Conservation (phyloP, 129 eudicot species). For the Helianthus annuus region HanXRQr2.0-SUNRISE NC_035448.2:26187253-26187752, state of each 20-base stretch:
- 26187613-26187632: not conserved
- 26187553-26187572: not conserved
- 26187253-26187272: no score
- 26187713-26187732: no score
- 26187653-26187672: no score
- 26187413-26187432: conserved; percentile 66
- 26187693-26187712: no score
- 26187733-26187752: conserved; percentile 53
- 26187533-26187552: no score
- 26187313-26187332: no score
- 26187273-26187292: no score
- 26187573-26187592: not conserved
- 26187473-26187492: no score
- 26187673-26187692: no score
- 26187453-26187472: not conserved
- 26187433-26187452: conserved; percentile 49
- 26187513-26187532: no score
- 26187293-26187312: no score
- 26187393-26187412: conserved; percentile 48
- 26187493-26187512: no score
- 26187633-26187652: not conserved
- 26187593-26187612: not conserved
- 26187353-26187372: conserved; percentile 46
- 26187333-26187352: not conserved
- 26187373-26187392: conserved; percentile 75